Evolutionary conservation across 768 basidiomycete genomes (phyloP), one percentile per base, ranked within the genome.

Genomic region (Russula foetens): DNA sequence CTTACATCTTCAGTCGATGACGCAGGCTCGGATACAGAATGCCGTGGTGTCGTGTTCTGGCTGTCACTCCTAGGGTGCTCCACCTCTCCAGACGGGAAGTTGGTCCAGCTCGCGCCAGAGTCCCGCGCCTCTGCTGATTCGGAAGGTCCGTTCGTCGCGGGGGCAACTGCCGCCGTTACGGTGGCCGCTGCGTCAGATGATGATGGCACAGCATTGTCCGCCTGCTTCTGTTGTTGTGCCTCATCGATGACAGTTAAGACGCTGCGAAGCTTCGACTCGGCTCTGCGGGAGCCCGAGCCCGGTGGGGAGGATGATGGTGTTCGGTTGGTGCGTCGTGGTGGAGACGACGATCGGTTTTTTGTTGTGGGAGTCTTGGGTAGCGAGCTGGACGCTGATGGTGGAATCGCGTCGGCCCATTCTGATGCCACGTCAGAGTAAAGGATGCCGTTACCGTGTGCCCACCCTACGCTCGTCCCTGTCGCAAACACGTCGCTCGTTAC

Each of bases 201-300:
- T 39, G 43, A 23, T 45, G 51, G 28, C 45, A 48, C 23, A 19
- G 38, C 17, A 43, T 54, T 43, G 26, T 59, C 55, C 7, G 29
- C 23, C 21, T 28, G 60, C 35, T 45, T 46, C 44, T 75, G 63
- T 58, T 75, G 63, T 58, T 75, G 80, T 31, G 72, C 71, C 71
- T 91, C 89, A 62, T 88, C 85, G 56, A 91, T 84, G 23, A 83
- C 79, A 31, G 86, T 71, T n/a, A 91, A 75, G n/a, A 86, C 81
- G 59, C 77, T 84, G 49, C 86, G 84, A 46, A 90, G 78, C 69
- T 88, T 89, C 19, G 81, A 80, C 35, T 85, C 83, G 26, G 65
- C 62, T 47, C 65, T 53, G 17, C 61, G 82, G 79, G 53, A 9
- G 31, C 7, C 46, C 19, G 59, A 31, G 14, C 49, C 61, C 6